Percentiles rank a stretch among this genome's conserved stretches.
Conservation (phyloP, 2,329 filamentous ascomycete genomes). For the Corynespora cassiicola region DNA sequence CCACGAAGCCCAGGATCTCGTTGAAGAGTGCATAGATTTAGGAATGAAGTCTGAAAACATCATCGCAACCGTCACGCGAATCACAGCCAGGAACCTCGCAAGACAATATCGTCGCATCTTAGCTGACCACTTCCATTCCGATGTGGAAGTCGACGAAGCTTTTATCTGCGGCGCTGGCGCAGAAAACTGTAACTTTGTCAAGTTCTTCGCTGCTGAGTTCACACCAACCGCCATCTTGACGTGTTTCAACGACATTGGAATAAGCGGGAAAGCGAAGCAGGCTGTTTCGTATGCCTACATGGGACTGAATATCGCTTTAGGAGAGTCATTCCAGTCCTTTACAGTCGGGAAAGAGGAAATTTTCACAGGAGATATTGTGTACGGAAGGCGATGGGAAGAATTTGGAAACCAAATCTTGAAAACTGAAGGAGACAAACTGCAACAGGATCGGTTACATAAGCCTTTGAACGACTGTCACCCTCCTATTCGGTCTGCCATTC, state of each 20-base stretch:
- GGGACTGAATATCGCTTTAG: conserved; percentile 60
- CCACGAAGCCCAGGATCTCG: conserved; percentile 60
- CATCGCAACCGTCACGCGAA: conserved; percentile 65
- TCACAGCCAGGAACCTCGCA: conserved; percentile 66
- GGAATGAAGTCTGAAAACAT: conserved; percentile 59
- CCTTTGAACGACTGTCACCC: no score
- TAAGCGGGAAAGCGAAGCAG: conserved; percentile 65
- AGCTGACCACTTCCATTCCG: conserved; percentile 32
- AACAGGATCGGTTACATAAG: no score
- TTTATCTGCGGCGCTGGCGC: conserved; percentile 68
- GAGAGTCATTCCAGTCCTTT: no score
- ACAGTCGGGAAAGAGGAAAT: no score
- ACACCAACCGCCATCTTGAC: conserved; percentile 56
- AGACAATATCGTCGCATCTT: conserved; percentile 58
- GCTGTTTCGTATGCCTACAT: conserved; percentile 67
- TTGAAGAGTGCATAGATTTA: conserved; percentile 52
- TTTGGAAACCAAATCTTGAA: conserved; percentile 11
- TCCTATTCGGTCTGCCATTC: no score
- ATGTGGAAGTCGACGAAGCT: conserved; percentile 59
- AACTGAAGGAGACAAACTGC: no score
- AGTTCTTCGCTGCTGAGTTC: conserved; percentile 58
- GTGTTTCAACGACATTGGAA: conserved; percentile 64
- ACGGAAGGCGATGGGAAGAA: conserved; percentile 21
- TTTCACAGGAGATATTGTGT: conserved; percentile 15
- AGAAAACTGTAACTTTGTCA: conserved; percentile 63